Evolutionary conservation across 2,329 filamentous ascomycete species (phyloP).

Genomic region (Botrytis galanthina): DNA sequence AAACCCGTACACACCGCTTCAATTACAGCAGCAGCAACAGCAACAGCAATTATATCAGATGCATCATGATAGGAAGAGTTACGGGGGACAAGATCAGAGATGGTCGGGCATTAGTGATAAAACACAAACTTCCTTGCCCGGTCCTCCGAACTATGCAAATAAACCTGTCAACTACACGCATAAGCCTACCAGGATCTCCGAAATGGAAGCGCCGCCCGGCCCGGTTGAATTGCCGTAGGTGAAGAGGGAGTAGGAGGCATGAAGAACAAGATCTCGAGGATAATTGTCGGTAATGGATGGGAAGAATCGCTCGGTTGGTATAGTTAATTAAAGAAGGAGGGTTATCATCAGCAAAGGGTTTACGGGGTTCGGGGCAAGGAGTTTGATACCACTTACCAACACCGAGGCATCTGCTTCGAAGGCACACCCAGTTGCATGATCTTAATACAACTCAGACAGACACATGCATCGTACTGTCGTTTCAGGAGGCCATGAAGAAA

Average conservation of each 20-base stretch:
- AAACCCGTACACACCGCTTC: neutral
- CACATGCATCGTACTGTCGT: slow-evolving; percentile 2
- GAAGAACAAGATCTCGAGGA: neutral
- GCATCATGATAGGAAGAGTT: slow-evolving; percentile 10
- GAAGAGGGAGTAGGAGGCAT: neutral
- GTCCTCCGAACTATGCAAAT: neutral
- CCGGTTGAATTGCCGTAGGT: slow-evolving; percentile 14
- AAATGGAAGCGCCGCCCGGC: slow-evolving; percentile 15
- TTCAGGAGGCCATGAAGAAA: neutral
- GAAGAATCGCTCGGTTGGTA: neutral
- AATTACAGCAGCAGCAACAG: slow-evolving; percentile 5
- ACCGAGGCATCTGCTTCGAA: neutral
- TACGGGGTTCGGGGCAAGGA: neutral
- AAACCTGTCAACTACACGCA: slow-evolving; percentile 7
- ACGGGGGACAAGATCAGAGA: slow-evolving; percentile 3
- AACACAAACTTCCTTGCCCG: neutral
- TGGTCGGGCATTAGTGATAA: slow-evolving; percentile 12
- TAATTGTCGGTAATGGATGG: neutral
- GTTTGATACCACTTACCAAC: neutral
- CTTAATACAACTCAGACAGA: neutral
- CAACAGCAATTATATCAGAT: neutral
- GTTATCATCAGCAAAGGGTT: neutral
- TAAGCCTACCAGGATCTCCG: neutral
- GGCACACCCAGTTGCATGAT: neutral
- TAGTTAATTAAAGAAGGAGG: neutral